Conservation (phyloP, 2,329 filamentous ascomycete species). For the Sodiomyces alkalinus region DNA sequence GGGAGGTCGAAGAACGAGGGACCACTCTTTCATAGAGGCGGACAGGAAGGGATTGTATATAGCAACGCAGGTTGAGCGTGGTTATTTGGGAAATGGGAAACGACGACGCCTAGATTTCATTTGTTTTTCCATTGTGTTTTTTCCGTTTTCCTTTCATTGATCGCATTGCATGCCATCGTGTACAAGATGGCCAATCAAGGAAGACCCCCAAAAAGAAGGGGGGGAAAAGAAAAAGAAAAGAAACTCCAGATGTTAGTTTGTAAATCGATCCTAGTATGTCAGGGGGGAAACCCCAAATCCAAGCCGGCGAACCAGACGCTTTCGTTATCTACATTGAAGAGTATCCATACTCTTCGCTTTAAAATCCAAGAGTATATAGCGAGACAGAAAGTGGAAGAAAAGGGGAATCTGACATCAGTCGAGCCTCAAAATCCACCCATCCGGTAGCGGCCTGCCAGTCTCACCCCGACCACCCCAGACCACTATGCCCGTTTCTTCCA, state of each 20-base stretch:
- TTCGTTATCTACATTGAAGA: no score
- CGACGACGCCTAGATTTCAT: neutral
- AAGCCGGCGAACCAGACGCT: no score
- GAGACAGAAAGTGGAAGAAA: no score
- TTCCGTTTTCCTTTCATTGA: neutral
- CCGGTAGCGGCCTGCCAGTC: slow-evolving; percentile 34
- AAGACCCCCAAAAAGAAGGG: no score
- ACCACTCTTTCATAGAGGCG: slow-evolving; percentile 1
- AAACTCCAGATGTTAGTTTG: no score
- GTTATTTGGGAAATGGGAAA: slow-evolving; percentile 9
- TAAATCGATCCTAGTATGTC: no score
- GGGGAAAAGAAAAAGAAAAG: no score
- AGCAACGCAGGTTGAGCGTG: slow-evolving; percentile 6
- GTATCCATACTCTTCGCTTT: no score
- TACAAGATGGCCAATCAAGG: no score
- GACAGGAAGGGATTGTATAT: slow-evolving; percentile 10
- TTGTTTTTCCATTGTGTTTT: neutral
- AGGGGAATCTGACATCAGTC: slow-evolving; percentile 10
- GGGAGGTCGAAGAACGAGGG: neutral
- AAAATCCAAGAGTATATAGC: slow-evolving; percentile 1
- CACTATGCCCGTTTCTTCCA: slow-evolving; percentile 43
- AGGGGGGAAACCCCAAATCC: no score
- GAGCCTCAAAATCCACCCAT: slow-evolving; percentile 50
- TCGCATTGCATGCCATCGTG: no score
- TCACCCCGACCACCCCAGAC: slow-evolving; percentile 45